Evolutionary conservation across 257 asterid species (phyloP).

Genomic region (Fraxinus cuspidata): DNA sequence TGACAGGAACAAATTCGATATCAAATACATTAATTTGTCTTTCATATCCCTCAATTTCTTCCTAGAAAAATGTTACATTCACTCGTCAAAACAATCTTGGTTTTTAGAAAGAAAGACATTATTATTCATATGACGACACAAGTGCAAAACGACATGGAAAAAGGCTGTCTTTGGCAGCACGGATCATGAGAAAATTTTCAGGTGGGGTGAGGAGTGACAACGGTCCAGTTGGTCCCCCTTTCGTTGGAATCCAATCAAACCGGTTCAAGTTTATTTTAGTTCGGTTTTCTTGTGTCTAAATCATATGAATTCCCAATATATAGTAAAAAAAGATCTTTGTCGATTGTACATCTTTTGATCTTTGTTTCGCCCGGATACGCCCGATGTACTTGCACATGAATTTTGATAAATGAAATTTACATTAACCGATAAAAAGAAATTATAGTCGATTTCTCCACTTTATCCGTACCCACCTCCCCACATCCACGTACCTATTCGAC

Average conservation of each 20-base stretch:
- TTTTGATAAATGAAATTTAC: too few relatives aligned
- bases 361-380: too few relatives aligned
- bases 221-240: conserved; percentile 1
- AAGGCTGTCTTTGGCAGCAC: conserved; percentile 36
- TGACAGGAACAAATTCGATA: background rate
- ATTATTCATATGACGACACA: conserved; percentile 27
- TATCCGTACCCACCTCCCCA: too few relatives aligned
- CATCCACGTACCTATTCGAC: too few relatives aligned
- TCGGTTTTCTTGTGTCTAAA: background rate
- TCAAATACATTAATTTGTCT: background rate
- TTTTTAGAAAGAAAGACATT: background rate
- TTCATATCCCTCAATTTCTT: background rate
- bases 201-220: conserved; percentile 1
- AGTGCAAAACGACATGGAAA: conserved; percentile 44
- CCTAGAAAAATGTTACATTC: background rate
- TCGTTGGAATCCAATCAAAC: background rate
- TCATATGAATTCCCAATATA: background rate
- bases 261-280: background rate
- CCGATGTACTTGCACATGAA: too few relatives aligned
- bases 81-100: background rate
- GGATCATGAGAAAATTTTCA: conserved; percentile 17
- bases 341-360: too few relatives aligned
- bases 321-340: too few relatives aligned
- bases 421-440: too few relatives aligned
- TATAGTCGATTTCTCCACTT: too few relatives aligned